Conservation (phyloP, 2,329 filamentous ascomycete genomes). For the Cytospora schulzeri region DNA sequence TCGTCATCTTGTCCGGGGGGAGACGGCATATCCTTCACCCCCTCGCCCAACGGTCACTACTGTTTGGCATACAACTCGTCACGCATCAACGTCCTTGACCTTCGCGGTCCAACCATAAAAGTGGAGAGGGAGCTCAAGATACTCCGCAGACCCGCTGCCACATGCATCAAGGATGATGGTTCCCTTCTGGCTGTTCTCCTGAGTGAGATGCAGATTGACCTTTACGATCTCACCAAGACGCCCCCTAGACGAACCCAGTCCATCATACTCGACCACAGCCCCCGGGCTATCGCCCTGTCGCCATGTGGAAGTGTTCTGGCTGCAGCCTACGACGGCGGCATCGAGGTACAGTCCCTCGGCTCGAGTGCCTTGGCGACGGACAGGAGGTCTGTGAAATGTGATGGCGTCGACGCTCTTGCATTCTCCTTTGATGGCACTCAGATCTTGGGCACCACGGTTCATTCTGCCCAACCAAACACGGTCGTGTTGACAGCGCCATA, state of each 20-base stretch:
- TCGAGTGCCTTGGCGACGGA: slow-evolving; percentile 65
- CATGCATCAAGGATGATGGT: slow-evolving; percentile 79
- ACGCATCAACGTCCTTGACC: slow-evolving; percentile 76
- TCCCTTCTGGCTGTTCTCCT: slow-evolving; percentile 77
- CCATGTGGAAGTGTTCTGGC: slow-evolving; percentile 81
- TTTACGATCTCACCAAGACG: slow-evolving; percentile 71
- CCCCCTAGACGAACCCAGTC: slow-evolving; percentile 73
- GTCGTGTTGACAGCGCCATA: slow-evolving; percentile 80
- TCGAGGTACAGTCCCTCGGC: slow-evolving; percentile 79
- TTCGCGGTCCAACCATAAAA: slow-evolving; percentile 58
- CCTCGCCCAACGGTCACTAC: slow-evolving; percentile 74
- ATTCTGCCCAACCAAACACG: slow-evolving; percentile 66
- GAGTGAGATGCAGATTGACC: slow-evolving; percentile 78
- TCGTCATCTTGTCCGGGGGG: slow-evolving; percentile 81
- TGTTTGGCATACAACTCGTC: slow-evolving; percentile 84
- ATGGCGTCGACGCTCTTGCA: slow-evolving; percentile 70
- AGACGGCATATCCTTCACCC: slow-evolving; percentile 82
- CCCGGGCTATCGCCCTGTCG: slow-evolving; percentile 77
- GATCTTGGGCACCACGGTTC: slow-evolving; percentile 72
- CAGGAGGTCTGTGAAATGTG: slow-evolving; percentile 76
- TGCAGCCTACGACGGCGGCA: slow-evolving; percentile 83
- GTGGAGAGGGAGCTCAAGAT: slow-evolving; percentile 82
- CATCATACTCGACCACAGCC: slow-evolving; percentile 76
- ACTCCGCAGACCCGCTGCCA: slow-evolving; percentile 71
- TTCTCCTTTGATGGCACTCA: slow-evolving; percentile 81